Conservation (phyloP, 2,329 filamentous ascomycete genomes). For the Monilinia polystroma region DNA sequence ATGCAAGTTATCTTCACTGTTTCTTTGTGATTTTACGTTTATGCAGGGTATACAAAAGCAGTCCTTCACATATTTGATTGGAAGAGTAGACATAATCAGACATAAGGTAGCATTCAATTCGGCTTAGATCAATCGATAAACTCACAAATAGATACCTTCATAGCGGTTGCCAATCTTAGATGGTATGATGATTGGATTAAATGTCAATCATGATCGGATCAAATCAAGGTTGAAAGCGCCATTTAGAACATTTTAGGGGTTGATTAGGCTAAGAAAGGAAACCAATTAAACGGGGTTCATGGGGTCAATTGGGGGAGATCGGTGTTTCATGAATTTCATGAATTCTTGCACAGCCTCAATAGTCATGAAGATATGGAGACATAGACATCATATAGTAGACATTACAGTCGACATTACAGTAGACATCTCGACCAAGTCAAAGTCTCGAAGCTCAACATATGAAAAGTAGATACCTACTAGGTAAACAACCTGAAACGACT, state of each 20-base stretch:
- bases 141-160: conserved; percentile 15
- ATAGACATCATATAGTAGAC: background rate
- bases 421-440: conserved; percentile 6
- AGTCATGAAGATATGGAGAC: background rate
- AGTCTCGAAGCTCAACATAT: background rate
- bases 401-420: background rate
- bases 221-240: conserved; percentile 1
- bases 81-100: background rate
- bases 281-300: conserved; percentile 9
- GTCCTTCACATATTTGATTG: conserved; percentile 2
- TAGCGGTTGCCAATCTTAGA: conserved; percentile 11
- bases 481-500: conserved; percentile 12
- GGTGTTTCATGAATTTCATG: conserved; percentile 14
- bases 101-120: background rate
- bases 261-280: background rate
- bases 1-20: background rate
- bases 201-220: background rate
- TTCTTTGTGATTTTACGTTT: conserved; percentile 3
- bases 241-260: conserved; percentile 9
- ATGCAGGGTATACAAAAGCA: conserved; percentile 9
- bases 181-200: background rate
- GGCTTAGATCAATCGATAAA: conserved; percentile 12
- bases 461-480: no score
- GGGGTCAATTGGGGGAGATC: background rate
- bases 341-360: conserved; percentile 2